Evolutionary conservation across 1,139 yeast genomes (phyloP), one percentile per base, ranked within the genome.

Genomic region (Sugiyamaella pinicola): DNA sequence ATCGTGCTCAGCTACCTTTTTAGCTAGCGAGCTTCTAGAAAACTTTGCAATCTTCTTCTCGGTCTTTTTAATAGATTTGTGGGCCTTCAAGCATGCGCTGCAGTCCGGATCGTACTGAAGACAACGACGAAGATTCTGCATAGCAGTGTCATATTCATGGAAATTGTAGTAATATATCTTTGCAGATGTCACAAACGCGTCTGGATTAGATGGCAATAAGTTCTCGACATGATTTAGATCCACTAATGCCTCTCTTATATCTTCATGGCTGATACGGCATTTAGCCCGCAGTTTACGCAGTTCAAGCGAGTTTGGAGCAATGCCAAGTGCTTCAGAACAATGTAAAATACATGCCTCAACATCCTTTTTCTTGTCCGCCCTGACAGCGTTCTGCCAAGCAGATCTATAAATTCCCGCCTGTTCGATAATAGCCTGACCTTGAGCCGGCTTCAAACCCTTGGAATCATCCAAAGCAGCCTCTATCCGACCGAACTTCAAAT

Each of bases 41-140:
- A 51, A 44, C 58, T 49, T 38, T 56, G 52, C 54, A 13, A 72
- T 54, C 48, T 56, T 53, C 58, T 70, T 71, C 47, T 70, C 66
- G 19, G 65, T 65, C 38, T 73, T 69, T 28, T 80, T 73, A 57
- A 80, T 78, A 33, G 72, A 70, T 59, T 78, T 82, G 52, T 81
- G 69, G 2, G 75, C 62, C 35, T 64, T 64, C 28, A 82, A 81
- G 67, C 95, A 86, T 4, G 64, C 66, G 42, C 72, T 71, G 58
- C 74, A 77, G 53, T 86, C 96, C 62, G 87, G 85, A 66, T 88
- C 87, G 46, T 78, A 79, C 58, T 85, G 80, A 50, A 87, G 72
- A 65, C 96, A 87, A 57, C 76, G 76, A 58, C 83, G 79, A 38
- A 82, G 72, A 29, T 75, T 73, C 55, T 70, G 74, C 61, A 78